These are phyloP conservation scores for Taphrina populina DNA, from an alignment of 1,139 yeast species.

Conservation along the genomic window DNA sequence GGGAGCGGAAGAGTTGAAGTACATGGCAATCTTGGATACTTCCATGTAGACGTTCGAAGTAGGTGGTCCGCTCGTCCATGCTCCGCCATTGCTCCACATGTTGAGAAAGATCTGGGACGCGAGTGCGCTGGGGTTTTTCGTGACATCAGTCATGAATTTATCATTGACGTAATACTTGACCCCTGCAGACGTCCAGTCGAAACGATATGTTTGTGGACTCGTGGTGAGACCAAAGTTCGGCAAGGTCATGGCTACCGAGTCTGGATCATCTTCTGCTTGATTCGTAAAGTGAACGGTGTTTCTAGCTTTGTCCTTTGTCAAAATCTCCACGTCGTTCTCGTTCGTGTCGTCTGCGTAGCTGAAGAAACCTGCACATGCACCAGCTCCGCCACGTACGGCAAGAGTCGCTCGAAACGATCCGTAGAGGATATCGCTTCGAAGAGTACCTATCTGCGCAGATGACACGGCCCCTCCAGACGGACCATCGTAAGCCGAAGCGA, in stretches of 20 bases:
- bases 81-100: slow-evolving; percentile 23
- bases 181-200: slow-evolving; percentile 17
- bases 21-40: slow-evolving; percentile 1
- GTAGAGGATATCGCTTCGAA: slow-evolving; percentile 12
- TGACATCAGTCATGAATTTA: slow-evolving; percentile 3
- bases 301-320: slow-evolving; percentile 4
- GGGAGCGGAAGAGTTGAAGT: slow-evolving; percentile 14
- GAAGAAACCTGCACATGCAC: slow-evolving; percentile 25
- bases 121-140: slow-evolving; percentile 4
- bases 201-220: not conserved
- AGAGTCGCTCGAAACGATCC: slow-evolving; percentile 19
- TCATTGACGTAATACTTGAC: slow-evolving; percentile 8
- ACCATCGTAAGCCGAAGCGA: slow-evolving; percentile 15
- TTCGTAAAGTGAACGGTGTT: slow-evolving; percentile 11
- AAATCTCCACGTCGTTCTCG: slow-evolving; percentile 22
- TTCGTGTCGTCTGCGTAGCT: slow-evolving; percentile 19
- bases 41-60: not conserved
- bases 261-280: slow-evolving; percentile 7
- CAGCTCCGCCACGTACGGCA: slow-evolving; percentile 10
- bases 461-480: slow-evolving; percentile 15
- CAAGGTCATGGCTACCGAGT: slow-evolving; percentile 4
- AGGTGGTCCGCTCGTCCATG: slow-evolving; percentile 20
- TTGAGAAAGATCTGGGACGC: slow-evolving; percentile 8
- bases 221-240: slow-evolving; percentile 4
- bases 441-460: slow-evolving; percentile 7